Percentiles rank a stretch among this genome's conserved stretches.
phyloP scores from a whole-genome alignment of 1,284 basidiomycete genomes.

The Cryptococcus sp. region DNA sequence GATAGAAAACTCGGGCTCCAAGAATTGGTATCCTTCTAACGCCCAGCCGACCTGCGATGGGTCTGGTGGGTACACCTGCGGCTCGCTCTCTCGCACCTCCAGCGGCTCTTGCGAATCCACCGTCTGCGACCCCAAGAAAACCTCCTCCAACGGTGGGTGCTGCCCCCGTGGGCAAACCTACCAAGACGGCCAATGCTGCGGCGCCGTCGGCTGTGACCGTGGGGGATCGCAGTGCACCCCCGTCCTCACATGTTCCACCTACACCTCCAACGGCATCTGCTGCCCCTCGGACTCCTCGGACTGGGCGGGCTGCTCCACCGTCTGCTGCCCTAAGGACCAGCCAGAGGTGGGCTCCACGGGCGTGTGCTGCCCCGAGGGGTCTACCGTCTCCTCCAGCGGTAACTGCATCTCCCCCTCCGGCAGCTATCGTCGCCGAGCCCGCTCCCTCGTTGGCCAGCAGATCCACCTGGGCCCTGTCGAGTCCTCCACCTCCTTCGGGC shows the following conservation, averaged over 20 bases:
- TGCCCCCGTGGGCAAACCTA: slow-evolving; percentile 37
- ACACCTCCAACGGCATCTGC: slow-evolving; percentile 61
- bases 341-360: slow-evolving; percentile 26
- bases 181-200: slow-evolving; percentile 31
- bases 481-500: slow-evolving; percentile 11
- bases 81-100: slow-evolving; percentile 18
- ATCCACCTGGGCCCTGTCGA: slow-evolving; percentile 11
- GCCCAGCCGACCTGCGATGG: slow-evolving; percentile 36
- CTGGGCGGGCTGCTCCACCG: slow-evolving; percentile 23
- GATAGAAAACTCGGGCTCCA: slow-evolving; percentile 14
- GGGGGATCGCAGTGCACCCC: slow-evolving; percentile 22
- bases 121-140: slow-evolving; percentile 16
- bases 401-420: slow-evolving; percentile 23
- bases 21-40: slow-evolving; percentile 26
- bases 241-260: slow-evolving; percentile 39
- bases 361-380: slow-evolving; percentile 27
- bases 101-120: slow-evolving; percentile 25
- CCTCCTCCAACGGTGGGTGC: slow-evolving; percentile 30
- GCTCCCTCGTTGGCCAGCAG: slow-evolving; percentile 3
- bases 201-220: slow-evolving; percentile 22
- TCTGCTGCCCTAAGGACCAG: slow-evolving; percentile 25
- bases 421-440: not conserved
- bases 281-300: slow-evolving; percentile 42
- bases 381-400: slow-evolving; percentile 18
- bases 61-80: slow-evolving; percentile 33